Evolutionary conservation across 768 basidiomycete species (phyloP), one percentile per base, ranked within the genome.

Genomic region (Mycena olivaceomarginata): DNA sequence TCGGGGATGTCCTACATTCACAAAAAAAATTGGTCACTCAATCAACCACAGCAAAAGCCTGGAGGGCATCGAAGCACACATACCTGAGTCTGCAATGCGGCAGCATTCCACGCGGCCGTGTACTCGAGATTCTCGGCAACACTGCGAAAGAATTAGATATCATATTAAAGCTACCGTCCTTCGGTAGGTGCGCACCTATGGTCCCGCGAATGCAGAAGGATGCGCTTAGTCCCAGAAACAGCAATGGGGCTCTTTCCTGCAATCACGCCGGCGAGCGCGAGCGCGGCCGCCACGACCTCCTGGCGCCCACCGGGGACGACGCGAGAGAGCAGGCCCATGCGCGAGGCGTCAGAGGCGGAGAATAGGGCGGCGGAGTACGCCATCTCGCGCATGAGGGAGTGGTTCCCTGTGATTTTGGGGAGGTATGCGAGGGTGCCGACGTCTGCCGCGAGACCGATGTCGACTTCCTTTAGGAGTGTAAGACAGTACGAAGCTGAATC

Each of bases 381-480:
- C 15, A 97, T 88, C 82, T 98, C 97, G 63, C 91, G 89, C 3
- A 92, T 85, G 15, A 94, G 88, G 2, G 94, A 95, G 40, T 91
- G 89, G 84, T 96, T 97, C 0, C 93, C 95, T 0, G 91, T 90
- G 62, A 95, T 89, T 80, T 96, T 95, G 0, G 95, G 96, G 8
- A 98, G 87, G 67, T 93, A 92, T 2, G 97, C 95, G 8, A 98
- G 91, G 0, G 96, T 93, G 0, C 97, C 97, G 53, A 97, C 93
- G 82, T 98, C 97, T 0, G 97, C 94, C 3, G 97, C 97, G 0
- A 98, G 88, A 0, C 95, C 97, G 37, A 97, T 90, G 81, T 97
- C 95, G 4, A 96, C 93, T 89, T 98, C 96, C 95, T 96, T 13
- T 31, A 31, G 31, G 31, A 31, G 59, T 16, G 81, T 15, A 45